Evolutionary conservation across 106 monocot genomes (phyloP).

Genomic region (Allium cepa): DNA sequence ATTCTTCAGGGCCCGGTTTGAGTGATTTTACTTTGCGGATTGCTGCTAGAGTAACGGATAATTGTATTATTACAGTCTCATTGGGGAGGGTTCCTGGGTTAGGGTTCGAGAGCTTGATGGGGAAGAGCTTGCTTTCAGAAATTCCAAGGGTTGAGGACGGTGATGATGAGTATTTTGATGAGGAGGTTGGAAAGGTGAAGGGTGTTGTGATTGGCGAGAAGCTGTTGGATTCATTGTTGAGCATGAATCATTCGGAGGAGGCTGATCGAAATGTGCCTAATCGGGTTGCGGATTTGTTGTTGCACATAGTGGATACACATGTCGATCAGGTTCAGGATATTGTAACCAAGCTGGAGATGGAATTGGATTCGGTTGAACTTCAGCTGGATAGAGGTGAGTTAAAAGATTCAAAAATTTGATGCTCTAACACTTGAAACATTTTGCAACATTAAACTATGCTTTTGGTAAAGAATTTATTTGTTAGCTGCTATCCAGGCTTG

Average conservation of each 20-base stretch:
- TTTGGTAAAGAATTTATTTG: too few species aligned
- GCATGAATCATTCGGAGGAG: slow-evolving; percentile 71
- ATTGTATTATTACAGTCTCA: slow-evolving; percentile 65
- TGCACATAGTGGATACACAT: slow-evolving; percentile 61
- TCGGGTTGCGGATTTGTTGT: slow-evolving; percentile 36
- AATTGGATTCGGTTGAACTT: slow-evolving; percentile 58
- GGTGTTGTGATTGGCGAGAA: slow-evolving; percentile 41
- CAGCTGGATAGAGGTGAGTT: slow-evolving; percentile 55
- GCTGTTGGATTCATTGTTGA: slow-evolving; percentile 43
- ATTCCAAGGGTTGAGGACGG: slow-evolving; percentile 11
- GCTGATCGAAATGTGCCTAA: slow-evolving; percentile 61
- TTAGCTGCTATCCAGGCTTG: too few species aligned
- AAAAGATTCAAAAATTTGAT: background rate
- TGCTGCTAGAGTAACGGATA: slow-evolving; percentile 73
- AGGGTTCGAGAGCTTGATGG: slow-evolving; percentile 43
- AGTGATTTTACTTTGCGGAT: slow-evolving; percentile 64
- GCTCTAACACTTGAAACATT: background rate
- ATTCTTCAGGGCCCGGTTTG: slow-evolving; percentile 67
- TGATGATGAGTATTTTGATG: slow-evolving; percentile 3
- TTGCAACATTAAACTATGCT: too few species aligned
- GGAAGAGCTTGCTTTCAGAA: slow-evolving; percentile 62
- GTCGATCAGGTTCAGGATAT: slow-evolving; percentile 70
- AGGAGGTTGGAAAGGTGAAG: background rate
- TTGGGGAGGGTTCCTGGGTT: slow-evolving; percentile 78
- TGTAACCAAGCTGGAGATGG: slow-evolving; percentile 52